Base-by-base conservation (phyloP, 306 rosid species). In the Prinsepia uniflora region DNA sequence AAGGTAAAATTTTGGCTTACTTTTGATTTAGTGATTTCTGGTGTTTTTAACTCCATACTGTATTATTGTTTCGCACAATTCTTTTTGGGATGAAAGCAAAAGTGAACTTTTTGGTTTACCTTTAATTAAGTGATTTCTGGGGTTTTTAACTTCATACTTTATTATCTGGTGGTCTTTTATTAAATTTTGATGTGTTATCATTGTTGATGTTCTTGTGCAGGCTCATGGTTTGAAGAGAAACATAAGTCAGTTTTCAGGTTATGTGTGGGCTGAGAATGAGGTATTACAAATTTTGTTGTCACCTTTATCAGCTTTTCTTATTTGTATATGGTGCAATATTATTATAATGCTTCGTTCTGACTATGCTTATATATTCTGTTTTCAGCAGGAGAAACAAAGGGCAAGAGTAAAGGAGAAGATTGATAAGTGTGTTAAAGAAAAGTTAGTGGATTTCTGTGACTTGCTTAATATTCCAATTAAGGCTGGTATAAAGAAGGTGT, bases 401-500 rank as follows among this genome's bases (percentile, higher is more conserved):
- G 73, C 83, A 55, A 95, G 82, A 76, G 72, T 86, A 50, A 95
- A 89, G 81, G 99, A 95, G 67, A 95, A 86, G 88, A 82, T 95
- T 62, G 97, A 95, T 61, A 95, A 95, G 70, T 86, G 89, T 67
- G 91, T 95, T 57, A 95, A 91, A 84, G 99, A 91, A 80, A 95
- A 89, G 79, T 79, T 95, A 80, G 10, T 83, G 76, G 92, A 89
- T 80, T 91, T 89, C 57, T 95, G 99, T 74, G 99, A 89, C 14
- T 81, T 95, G 76, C 93, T 95, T 36, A 91, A 95, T 68, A 89
- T 95, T 81, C 97, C 82, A 63, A 77, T 95, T 77, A 95, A 74
- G 82, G 49, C 86, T n/a, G 74, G 65, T 65, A 76, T 80, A 22
- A 91, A 80, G 81, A 95, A 95, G 96, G 99, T 84, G 71, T 72